These are phyloP conservation scores for Plasmodium sp. DNA, from an alignment of 169 alveolate genomes.

Conservation along the genomic window DNA sequence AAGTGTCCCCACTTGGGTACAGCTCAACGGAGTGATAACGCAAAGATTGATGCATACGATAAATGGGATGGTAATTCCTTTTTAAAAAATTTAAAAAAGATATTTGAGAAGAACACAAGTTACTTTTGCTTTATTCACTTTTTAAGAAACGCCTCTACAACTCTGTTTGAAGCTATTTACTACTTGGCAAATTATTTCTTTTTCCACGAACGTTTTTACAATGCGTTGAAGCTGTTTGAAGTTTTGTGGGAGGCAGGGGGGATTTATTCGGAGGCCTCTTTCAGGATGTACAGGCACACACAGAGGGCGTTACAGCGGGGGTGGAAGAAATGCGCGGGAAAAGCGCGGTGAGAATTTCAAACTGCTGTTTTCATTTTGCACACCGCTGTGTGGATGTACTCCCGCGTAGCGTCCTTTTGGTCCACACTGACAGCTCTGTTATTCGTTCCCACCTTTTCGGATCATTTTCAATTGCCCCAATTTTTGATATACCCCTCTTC, in stretches of 20 bases:
- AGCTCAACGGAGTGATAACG: background rate
- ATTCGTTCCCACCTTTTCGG: background rate
- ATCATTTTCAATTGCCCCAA: background rate
- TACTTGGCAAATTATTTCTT: constrained; percentile 54
- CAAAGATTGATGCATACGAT: background rate
- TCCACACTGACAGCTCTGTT: background rate
- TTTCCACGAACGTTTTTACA: constrained; percentile 14
- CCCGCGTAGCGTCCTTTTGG: background rate
- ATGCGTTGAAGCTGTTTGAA: constrained; percentile 16
- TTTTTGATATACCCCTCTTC: background rate
- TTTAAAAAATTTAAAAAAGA: constrained; percentile 1
- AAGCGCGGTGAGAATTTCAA: background rate
- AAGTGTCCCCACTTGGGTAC: background rate
- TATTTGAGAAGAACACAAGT: constrained; percentile 22
- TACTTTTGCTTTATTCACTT: constrained; percentile 23
- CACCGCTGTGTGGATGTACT: background rate
- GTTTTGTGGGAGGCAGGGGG: constrained; percentile 55
- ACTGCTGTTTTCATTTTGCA: background rate
- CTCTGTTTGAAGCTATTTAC: constrained; percentile 19
- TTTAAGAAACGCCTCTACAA: constrained; percentile 19
- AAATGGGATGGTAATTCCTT: background rate
- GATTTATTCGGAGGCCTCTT: constrained; percentile 5
- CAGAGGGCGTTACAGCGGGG: background rate
- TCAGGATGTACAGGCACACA: constrained; percentile 1
- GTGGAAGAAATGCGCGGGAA: background rate